Evolutionary conservation across 2,329 filamentous ascomycete species (phyloP).

Genomic region (Xylariaceae sp.): DNA sequence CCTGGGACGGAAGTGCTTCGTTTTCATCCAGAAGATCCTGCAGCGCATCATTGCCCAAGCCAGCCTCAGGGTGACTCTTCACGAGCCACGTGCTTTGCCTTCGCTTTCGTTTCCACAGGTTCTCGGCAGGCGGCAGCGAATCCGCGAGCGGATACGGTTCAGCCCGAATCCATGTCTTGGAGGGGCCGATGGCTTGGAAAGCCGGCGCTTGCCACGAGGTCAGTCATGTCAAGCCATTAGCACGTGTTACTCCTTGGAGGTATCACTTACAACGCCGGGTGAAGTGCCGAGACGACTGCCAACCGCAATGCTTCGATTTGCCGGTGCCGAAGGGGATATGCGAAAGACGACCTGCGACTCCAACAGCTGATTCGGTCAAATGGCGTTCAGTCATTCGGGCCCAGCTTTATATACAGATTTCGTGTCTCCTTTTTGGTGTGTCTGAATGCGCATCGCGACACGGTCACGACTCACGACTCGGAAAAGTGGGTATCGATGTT

Average conservation of each 20-base stretch:
- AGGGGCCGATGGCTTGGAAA: constrained; percentile 25
- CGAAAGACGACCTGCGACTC: constrained; percentile 31
- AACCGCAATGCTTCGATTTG: constrained; percentile 29
- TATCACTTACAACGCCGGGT: constrained; percentile 23
- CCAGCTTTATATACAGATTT: constrained; percentile 23
- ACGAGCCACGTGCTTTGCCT: constrained; percentile 43
- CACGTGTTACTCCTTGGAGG: neutral
- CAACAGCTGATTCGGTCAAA: constrained; percentile 28
- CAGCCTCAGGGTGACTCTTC: constrained; percentile 47
- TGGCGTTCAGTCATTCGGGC: constrained; percentile 33
- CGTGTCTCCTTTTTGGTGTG: constrained; percentile 20
- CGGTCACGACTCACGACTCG: constrained; percentile 7
- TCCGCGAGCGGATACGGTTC: constrained; percentile 6
- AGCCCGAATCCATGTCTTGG: constrained; percentile 25
- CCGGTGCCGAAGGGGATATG: constrained; percentile 24
- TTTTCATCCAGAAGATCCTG: constrained; percentile 24
- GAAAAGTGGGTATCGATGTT: neutral
- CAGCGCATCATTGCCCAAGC: constrained; percentile 28
- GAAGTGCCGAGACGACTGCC: constrained; percentile 28
- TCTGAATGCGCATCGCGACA: constrained; percentile 28
- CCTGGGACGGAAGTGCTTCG: constrained; percentile 9
- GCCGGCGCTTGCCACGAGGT: constrained; percentile 26
- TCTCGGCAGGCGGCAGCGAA: constrained; percentile 2
- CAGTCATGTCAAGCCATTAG: constrained; percentile 8
- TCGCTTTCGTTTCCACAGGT: constrained; percentile 23